Conservation (phyloP, 2,329 filamentous ascomycete genomes). For the Stachybotrys echinatus region DNA sequence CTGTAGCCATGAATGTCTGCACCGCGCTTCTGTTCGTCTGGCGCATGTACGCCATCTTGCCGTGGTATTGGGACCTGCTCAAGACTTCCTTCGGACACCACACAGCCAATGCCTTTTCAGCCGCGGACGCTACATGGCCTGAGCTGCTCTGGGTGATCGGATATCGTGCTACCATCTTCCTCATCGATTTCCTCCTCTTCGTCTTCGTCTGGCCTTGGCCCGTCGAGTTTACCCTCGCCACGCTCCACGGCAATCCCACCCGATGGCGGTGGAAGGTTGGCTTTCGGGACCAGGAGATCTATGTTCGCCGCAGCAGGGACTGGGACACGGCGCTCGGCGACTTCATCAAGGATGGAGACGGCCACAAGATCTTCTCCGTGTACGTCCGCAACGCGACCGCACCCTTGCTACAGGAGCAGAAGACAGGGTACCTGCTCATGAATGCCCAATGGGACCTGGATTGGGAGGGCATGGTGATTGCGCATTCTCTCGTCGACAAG, state of each 20-base stretch:
- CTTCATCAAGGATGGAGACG: conserved; percentile 44
- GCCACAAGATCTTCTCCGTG: conserved; percentile 53
- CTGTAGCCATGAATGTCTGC: conserved; percentile 67
- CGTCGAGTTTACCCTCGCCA: conserved; percentile 62
- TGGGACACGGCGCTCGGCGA: conserved; percentile 62
- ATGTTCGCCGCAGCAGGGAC: conserved; percentile 69
- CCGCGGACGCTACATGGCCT: conserved; percentile 48
- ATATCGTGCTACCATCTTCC: conserved; percentile 59
- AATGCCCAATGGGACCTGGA: conserved; percentile 84
- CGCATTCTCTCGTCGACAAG: conserved; percentile 63
- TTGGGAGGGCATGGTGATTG: conserved; percentile 73
- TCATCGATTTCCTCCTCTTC: conserved; percentile 67
- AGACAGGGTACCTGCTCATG: conserved; percentile 85
- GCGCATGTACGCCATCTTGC: conserved; percentile 63
- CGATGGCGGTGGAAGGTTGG: conserved; percentile 70
- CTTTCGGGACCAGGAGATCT: conserved; percentile 74
- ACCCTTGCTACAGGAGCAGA: conserved; percentile 60
- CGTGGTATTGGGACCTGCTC: conserved; percentile 67
- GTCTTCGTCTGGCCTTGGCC: conserved; percentile 71
- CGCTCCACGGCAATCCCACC: conserved; percentile 54
- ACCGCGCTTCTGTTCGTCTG: conserved; percentile 61
- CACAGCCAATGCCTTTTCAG: conserved; percentile 62
- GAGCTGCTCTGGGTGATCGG: conserved; percentile 52
- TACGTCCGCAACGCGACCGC: conserved; percentile 65
- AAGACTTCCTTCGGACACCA: conserved; percentile 58